phyloP scores from a whole-genome alignment of 2,329 filamentous ascomycete species.

The Endoconidiophora laricicola region DNA sequence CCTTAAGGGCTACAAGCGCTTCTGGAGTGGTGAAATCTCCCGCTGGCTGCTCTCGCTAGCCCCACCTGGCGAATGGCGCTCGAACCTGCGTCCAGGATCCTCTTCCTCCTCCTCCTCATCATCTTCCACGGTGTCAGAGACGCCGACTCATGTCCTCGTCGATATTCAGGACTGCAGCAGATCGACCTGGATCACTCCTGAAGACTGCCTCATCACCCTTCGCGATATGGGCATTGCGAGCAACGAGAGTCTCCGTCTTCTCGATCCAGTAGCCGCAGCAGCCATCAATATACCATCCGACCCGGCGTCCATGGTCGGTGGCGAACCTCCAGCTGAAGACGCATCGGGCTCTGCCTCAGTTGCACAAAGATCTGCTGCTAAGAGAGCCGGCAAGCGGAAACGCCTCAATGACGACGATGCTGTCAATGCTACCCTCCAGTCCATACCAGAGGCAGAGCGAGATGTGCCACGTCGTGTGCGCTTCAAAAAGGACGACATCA shows the following conservation, averaged over 20 bases:
- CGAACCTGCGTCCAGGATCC: not conserved
- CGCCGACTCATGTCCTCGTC: constrained; percentile 30
- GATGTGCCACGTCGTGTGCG: constrained; percentile 28
- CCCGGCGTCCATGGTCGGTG: no score
- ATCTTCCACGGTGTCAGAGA: constrained; percentile 13
- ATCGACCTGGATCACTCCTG: constrained; percentile 66
- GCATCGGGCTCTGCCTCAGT: not conserved
- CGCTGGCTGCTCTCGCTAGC: constrained; percentile 41
- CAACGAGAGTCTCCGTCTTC: constrained; percentile 27
- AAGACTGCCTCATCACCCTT: constrained; percentile 66
- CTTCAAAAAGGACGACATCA: constrained; percentile 39
- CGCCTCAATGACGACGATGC: not conserved
- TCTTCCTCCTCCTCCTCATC: constrained; percentile 14
- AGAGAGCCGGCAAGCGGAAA: not conserved
- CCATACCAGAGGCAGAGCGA: not conserved
- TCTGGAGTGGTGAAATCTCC: constrained; percentile 73
- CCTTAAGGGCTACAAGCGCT: constrained; percentile 63
- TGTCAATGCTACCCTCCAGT: not conserved
- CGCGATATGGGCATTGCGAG: constrained; percentile 62
- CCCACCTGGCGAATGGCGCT: not conserved
- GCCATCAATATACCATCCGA: no score
- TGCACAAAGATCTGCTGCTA: not conserved
- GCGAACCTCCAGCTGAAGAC: no score
- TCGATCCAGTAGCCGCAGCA: no score
- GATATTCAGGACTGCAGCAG: constrained; percentile 57